Evolutionary conservation across 1,284 basidiomycete species (phyloP), one percentile per base, ranked within the genome.

Genomic region (Termitomyces sp.): DNA sequence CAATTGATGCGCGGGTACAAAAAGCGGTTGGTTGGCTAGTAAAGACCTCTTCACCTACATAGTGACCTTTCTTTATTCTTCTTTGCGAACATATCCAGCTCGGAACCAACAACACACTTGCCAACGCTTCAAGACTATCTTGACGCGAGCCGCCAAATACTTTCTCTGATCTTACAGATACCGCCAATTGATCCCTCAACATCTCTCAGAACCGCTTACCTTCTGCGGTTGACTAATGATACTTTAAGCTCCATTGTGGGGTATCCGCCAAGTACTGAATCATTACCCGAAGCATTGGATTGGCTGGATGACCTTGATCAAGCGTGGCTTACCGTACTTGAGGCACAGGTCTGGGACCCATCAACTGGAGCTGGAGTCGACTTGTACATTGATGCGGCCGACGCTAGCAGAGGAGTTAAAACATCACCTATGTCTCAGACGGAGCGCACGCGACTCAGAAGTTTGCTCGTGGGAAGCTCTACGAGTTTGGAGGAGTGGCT

Each of bases 171-270:
- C 44, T 71, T 90, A 13, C 85, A 85, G 64, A 86, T 89, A 45
- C 88, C 86, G 0, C 87, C 87, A 15, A 66, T 86, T 12, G 79
- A 82, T 55, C 82, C 84, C 0, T 88, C 87, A 2, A 79, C 82
- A 1, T 71, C 81, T 9, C 73, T 90, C 8, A 80, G 88, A 7
- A 82, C 74, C 5, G 74, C 80, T 1, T 80, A 83, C 56, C 73
- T 90, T 17, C 79, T 90, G 28, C 82, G 82, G 21, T 72, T 89
- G n/a, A 88, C 85, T 1, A 80, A 81, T 55, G 87, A 90, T 47
- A 73, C 80, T 15, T 70, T 90, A 59, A 70, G 67, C 52, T 73
- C 80, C 8, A 77, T 88, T 10, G 70, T 77, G 2, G 84, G 85
- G 3, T 90, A 90, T 63, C 65, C 70, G 2, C 74, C 77, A 5